These are phyloP conservation scores for Sugiyamaella grinbergsii DNA, from an alignment of 1,139 yeast genomes.

Conservation along the genomic window DNA sequence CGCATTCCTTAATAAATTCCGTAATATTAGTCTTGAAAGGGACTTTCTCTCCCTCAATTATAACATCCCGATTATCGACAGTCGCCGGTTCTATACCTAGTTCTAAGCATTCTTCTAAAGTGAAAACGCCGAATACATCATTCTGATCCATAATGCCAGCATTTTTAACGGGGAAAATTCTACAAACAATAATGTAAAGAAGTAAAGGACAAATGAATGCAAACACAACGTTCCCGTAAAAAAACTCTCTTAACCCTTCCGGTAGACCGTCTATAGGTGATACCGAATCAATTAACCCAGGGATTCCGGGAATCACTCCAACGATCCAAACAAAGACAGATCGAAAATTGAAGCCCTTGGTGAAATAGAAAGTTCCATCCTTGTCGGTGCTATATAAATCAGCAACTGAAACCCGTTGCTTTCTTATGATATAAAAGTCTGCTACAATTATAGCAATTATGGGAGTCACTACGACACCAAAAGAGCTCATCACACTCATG, in stretches of 20 bases:
- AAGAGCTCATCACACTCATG: slow-evolving; percentile 49
- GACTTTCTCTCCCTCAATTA: neutral
- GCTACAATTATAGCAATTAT: slow-evolving; percentile 49
- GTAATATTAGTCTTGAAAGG: neutral
- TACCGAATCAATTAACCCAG: slow-evolving; percentile 42
- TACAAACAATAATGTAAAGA: slow-evolving; percentile 22
- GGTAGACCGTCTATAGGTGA: slow-evolving; percentile 8
- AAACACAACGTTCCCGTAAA: slow-evolving; percentile 23
- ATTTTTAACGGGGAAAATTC: slow-evolving; percentile 19
- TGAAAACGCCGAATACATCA: slow-evolving; percentile 23
- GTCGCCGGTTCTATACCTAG: slow-evolving; percentile 2
- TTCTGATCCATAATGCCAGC: slow-evolving; percentile 20
- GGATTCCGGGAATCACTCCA: slow-evolving; percentile 49
- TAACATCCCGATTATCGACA: neutral
- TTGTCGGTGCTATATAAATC: slow-evolving; percentile 45
- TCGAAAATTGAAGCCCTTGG: slow-evolving; percentile 48
- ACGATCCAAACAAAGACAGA: slow-evolving; percentile 47
- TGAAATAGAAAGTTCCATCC: slow-evolving; percentile 46
- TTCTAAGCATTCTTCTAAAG: slow-evolving; percentile 7
- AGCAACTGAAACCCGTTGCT: slow-evolving; percentile 40
- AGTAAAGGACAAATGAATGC: slow-evolving; percentile 25
- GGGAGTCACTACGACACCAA: slow-evolving; percentile 52
- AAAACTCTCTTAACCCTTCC: slow-evolving; percentile 18
- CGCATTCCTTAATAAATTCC: neutral
- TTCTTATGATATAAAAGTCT: slow-evolving; percentile 48